Evolutionary conservation across 306 rosid species (phyloP).

Genomic region (Trifolium dubium): DNA sequence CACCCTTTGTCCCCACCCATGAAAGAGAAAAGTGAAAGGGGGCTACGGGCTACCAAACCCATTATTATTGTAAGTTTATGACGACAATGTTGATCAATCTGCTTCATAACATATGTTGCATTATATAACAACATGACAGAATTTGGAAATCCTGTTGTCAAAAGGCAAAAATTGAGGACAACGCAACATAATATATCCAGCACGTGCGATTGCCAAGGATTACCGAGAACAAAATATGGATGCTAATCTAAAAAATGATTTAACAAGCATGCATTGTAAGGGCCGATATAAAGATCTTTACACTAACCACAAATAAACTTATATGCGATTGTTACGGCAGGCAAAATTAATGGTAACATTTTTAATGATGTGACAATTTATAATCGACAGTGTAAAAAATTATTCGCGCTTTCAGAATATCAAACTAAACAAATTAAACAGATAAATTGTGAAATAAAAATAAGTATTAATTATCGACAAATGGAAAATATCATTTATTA

Average conservation of each 20-base stretch:
- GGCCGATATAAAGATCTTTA: background rate
- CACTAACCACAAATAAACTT: background rate
- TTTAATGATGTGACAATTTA: background rate
- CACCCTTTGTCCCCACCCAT: background rate
- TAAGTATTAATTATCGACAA: background rate
- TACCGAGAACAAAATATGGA: conserved; percentile 3
- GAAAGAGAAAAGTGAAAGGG: conserved; percentile 15
- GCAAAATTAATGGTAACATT: background rate
- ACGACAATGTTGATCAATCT: conserved; percentile 12
- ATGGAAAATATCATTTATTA: background rate
- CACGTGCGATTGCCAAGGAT: background rate
- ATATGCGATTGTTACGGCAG: background rate
- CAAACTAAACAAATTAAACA: conserved; percentile 10
- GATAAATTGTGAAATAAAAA: conserved; percentile 12
- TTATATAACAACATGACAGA: background rate
- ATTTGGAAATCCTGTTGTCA: background rate
- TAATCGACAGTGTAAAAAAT: background rate
- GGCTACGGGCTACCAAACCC: conserved; percentile 13
- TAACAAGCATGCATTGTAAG: background rate
- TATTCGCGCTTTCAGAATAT: background rate
- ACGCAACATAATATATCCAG: conserved; percentile 11
- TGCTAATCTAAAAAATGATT: background rate
- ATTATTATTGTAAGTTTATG: conserved; percentile 5
- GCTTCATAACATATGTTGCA: conserved; percentile 16
- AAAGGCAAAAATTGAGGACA: conserved; percentile 10